Evolutionary conservation across 306 rosid species (phyloP), one percentile per base, ranked within the genome.

Genomic region (Spatholobus suberectus): DNA sequence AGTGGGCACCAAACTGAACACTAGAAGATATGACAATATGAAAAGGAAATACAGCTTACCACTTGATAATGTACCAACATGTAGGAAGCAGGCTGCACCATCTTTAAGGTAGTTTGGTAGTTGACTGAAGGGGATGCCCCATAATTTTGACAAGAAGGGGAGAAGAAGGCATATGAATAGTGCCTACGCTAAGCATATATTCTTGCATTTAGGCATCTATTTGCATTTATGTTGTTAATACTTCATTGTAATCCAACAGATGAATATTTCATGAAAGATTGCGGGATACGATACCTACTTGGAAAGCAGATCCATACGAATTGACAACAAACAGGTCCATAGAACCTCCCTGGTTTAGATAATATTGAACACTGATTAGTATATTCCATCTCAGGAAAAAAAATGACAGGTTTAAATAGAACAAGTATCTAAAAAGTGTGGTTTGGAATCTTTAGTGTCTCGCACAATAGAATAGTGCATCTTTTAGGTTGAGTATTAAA

Each of bases 261-360:
- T 67, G 80, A 69, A 70, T 68, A 55, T 43, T 27, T 52, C 18
- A 8, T 15, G 32, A 80, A 24, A 32, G 49, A 26, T 62, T 68
- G 63, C 74, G n/a, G n/a, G n/a, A n/a, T n/a, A 58, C 82, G 77
- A 76, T 73, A 79, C 94, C 71, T 85, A 94, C 98, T 84, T 94
- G 97, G 86, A 89, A 94, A 79, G 93, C 97, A 71, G 97, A 94
- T 83, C 98, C 98, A 17, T 86, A 93, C 21, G 98, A 92, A 89
- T 93, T 94, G 61, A 94, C 97, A 44, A 93, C 97, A 87, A 94
- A 94, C 58, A 94, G 83, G 85, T 94, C 98, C 40, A 93, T 85
- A 1, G 91, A 88, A 46, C 89, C 86, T 83, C 97, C 97, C 98
- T 94, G 87, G 74, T 89, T 68, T 41, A 84, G 78, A 86, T 27